phyloP scores from a whole-genome alignment of 176 grass and related monocot genomes.

The Miscanthus lutarioriparius region DNA sequence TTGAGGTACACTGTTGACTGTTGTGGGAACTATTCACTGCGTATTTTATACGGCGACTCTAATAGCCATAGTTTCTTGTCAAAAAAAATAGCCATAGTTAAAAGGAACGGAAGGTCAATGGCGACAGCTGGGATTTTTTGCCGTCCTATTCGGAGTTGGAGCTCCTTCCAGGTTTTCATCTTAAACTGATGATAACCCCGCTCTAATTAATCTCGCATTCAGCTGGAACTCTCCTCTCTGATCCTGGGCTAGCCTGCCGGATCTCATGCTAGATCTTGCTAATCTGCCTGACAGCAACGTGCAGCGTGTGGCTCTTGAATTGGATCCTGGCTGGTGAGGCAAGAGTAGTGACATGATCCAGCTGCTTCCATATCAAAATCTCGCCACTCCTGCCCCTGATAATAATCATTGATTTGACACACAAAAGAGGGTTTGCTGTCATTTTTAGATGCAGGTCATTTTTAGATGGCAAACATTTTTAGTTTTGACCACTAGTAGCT shows the following conservation, averaged over 20 bases:
- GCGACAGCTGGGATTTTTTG: background rate
- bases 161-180: background rate
- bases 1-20: background rate
- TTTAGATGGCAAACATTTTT: too few species aligned
- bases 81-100: background rate
- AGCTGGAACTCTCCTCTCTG: background rate
- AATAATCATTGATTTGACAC: background rate
- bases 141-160: background rate
- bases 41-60: background rate
- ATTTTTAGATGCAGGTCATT: too few species aligned
- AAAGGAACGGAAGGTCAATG: slow-evolving; percentile 12
- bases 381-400: background rate
- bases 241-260: background rate
- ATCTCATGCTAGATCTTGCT: slow-evolving; percentile 19
- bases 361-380: slow-evolving; percentile 32
- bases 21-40: slow-evolving; percentile 1
- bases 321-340: slow-evolving; percentile 14
- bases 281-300: slow-evolving; percentile 35
- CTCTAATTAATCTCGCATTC: background rate
- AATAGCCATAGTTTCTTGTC: background rate
- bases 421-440: background rate
- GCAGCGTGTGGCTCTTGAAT: slow-evolving; percentile 15
- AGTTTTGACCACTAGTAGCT: too few species aligned
- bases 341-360: background rate
- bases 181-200: too few species aligned